Conservation (phyloP, 202 grass and related monocot genomes). For the Eragrostis tef region DNA sequence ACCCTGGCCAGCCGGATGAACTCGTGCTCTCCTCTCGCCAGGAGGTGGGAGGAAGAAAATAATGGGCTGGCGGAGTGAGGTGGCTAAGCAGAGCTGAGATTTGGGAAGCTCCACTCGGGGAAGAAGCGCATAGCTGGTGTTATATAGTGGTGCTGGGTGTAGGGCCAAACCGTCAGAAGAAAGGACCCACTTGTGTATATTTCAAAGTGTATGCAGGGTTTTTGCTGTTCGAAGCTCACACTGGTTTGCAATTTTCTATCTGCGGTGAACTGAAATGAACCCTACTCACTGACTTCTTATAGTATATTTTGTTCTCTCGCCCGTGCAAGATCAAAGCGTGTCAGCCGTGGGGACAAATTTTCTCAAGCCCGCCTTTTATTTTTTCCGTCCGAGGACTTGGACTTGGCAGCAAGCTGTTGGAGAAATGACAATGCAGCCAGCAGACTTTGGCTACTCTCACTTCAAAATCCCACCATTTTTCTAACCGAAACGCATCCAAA, state of each 20-base stretch:
- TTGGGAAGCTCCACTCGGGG: constrained; percentile 3
- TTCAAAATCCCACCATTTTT: neutral
- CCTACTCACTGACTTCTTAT: neutral
- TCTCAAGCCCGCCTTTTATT: neutral
- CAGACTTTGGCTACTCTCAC: neutral
- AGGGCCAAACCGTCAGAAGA: constrained; percentile 1
- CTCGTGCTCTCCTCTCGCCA: neutral
- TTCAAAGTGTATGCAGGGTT: constrained; percentile 42
- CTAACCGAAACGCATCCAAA: neutral
- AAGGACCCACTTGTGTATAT: constrained; percentile 43
- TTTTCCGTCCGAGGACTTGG: neutral
- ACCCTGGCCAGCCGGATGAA: neutral
- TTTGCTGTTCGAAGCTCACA: constrained; percentile 43
- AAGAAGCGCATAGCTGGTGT: constrained; percentile 28
- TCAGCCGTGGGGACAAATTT: constrained; percentile 8
- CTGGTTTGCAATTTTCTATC: constrained; percentile 10
- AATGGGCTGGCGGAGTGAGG: constrained; percentile 1
- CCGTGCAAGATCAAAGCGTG: neutral
- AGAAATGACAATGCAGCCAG: constrained; percentile 21
- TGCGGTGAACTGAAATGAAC: constrained; percentile 25
- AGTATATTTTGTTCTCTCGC: neutral
- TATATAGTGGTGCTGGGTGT: constrained; percentile 45
- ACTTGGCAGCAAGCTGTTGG: neutral
- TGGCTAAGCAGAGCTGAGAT: neutral
- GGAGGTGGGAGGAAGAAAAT: neutral